These are phyloP conservation scores for Linum usitatissimum DNA, from an alignment of 345 rosid species.

Conservation along the genomic window DNA sequence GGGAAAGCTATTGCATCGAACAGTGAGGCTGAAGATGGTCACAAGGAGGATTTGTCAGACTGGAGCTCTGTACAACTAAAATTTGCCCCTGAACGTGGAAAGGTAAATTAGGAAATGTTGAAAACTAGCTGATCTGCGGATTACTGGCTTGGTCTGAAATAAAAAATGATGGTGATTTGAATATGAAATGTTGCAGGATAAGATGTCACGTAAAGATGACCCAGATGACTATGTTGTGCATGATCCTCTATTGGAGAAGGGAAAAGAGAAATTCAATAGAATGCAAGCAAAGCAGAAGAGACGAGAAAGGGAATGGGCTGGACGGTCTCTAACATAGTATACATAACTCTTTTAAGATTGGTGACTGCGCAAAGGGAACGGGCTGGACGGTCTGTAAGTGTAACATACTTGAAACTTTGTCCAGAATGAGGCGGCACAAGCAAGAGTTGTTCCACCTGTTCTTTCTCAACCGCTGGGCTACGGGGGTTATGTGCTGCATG, in stretches of 20 bases:
- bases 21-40: constrained; percentile 31
- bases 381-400: too few relatives aligned
- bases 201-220: constrained; percentile 75
- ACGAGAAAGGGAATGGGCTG: constrained; percentile 83
- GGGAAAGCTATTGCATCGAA: constrained; percentile 32
- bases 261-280: constrained; percentile 86
- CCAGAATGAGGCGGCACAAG: too few relatives aligned
- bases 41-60: constrained; percentile 58
- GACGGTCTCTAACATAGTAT: constrained; percentile 61
- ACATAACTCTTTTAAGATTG: neutral
- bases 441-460: too few relatives aligned
- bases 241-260: constrained; percentile 90
- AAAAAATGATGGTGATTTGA: neutral
- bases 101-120: constrained; percentile 30
- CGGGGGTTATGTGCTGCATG: too few relatives aligned
- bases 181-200: constrained; percentile 38
- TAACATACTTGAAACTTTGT: too few relatives aligned
- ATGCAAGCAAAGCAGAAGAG: constrained; percentile 89
- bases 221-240: constrained; percentile 74
- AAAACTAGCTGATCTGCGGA: neutral
- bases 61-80: constrained; percentile 52
- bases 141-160: too few relatives aligned
- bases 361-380: too few relatives aligned
- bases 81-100: constrained; percentile 58
- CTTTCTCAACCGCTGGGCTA: too few relatives aligned